Conservation (phyloP, 805 yeast species). For the Wickerhamiella domercqiae region DNA sequence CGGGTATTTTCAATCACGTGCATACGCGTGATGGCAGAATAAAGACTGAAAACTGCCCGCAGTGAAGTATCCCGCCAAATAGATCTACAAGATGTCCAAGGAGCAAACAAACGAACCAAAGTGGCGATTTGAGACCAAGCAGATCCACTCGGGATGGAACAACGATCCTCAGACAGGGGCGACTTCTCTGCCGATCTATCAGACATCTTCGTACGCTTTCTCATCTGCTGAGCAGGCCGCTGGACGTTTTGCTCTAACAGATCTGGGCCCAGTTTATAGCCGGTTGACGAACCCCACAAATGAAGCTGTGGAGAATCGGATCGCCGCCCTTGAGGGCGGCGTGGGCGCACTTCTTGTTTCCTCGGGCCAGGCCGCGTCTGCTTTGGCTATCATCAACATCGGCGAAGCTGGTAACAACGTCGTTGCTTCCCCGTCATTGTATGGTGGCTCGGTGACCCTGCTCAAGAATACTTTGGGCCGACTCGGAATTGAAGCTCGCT, state of each 20-base stretch:
- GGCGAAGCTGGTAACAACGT: constrained; percentile 65
- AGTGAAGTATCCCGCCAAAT: too few relatives aligned
- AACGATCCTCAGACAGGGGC: constrained; percentile 49
- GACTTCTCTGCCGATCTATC: constrained; percentile 88
- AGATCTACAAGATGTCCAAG: too few relatives aligned
- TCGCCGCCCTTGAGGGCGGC: constrained; percentile 88
- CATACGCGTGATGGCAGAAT: too few relatives aligned
- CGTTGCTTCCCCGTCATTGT: constrained; percentile 68
- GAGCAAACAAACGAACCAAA: constrained; percentile 4
- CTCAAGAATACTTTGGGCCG: constrained; percentile 85
- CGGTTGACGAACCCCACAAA: constrained; percentile 88
- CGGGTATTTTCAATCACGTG: too few relatives aligned
- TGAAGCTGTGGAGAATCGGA: constrained; percentile 78
- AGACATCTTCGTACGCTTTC: constrained; percentile 80
- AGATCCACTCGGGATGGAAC: constrained; percentile 88
- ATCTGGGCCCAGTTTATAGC: constrained; percentile 75
- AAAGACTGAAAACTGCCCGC: too few relatives aligned
- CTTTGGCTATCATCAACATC: constrained; percentile 47
- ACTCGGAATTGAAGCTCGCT: constrained; percentile 71
- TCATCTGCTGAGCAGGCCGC: constrained; percentile 86
- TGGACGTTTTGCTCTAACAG: constrained; percentile 69
- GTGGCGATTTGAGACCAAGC: constrained; percentile 49
- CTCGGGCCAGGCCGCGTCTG: constrained; percentile 94
- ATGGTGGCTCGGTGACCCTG: constrained; percentile 95
- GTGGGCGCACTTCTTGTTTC: constrained; percentile 77